Percentiles rank a stretch among this genome's conserved stretches.
Evolutionary conservation across 805 yeast genomes (phyloP).

Genomic region (Saccharomycopsis fibuligera): DNA sequence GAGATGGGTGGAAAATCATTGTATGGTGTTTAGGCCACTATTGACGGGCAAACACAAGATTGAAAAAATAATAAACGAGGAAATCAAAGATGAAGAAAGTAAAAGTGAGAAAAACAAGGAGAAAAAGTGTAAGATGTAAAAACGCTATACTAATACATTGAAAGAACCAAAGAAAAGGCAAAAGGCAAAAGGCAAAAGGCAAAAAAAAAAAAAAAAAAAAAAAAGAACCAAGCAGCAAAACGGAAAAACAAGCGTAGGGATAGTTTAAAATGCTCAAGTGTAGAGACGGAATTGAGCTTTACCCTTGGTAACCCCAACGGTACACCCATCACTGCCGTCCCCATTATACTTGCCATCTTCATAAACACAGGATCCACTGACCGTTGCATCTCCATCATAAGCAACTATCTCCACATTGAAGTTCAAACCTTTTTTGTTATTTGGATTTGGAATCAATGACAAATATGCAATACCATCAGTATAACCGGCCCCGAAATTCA

Average conservation of each 20-base stretch:
- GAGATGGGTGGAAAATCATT: too few species aligned
- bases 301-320: slow-evolving; percentile 83
- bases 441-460: slow-evolving; percentile 91
- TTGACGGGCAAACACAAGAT: too few species aligned
- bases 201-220: background rate
- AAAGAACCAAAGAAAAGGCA: background rate
- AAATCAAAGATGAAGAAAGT: background rate
- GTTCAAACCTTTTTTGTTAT: slow-evolving; percentile 64
- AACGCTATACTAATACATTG: too few species aligned
- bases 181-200: background rate
- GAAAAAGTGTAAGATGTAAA: too few species aligned
- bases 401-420: slow-evolving; percentile 76
- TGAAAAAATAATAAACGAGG: background rate
- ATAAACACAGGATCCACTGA: slow-evolving; percentile 74
- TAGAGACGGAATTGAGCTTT: slow-evolving; percentile 52
- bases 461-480: slow-evolving; percentile 64
- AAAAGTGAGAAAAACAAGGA: background rate
- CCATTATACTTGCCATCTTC: slow-evolving; percentile 72
- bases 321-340: slow-evolving; percentile 81
- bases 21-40: too few species aligned
- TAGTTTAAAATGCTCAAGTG: background rate
- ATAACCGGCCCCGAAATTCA: slow-evolving; percentile 89
- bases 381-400: slow-evolving; percentile 50
- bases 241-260: too few species aligned
- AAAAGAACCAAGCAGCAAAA: too few species aligned